Percentiles rank a stretch among this genome's conserved stretches.
phyloP scores from a whole-genome alignment of 345 rosid genomes.

The Geranium brycei region DNA sequence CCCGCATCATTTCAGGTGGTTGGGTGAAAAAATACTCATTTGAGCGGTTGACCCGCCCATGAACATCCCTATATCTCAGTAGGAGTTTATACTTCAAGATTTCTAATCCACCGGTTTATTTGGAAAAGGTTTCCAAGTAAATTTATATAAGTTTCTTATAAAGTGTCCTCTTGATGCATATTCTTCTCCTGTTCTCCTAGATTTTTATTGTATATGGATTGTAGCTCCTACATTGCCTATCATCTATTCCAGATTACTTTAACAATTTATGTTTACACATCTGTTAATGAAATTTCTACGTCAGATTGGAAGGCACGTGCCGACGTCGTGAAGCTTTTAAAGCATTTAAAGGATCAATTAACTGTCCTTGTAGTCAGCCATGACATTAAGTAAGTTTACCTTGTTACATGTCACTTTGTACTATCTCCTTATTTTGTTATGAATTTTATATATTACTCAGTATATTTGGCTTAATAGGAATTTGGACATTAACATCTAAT shows the following conservation, averaged over 20 bases:
- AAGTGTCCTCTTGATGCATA: too few species aligned
- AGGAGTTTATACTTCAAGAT: background rate
- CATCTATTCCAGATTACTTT: constrained; percentile 1
- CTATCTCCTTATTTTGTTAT: background rate
- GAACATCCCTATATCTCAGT: background rate
- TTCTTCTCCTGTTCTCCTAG: too few species aligned
- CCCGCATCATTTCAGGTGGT: too few species aligned
- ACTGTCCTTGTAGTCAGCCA: constrained; percentile 84
- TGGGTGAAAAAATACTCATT: too few species aligned
- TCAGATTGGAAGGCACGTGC: constrained; percentile 93
- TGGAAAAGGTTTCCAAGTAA: background rate
- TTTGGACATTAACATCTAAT: background rate
- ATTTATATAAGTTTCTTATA: too few species aligned
- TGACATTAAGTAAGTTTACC: constrained; percentile 60
- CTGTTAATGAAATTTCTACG: constrained; percentile 6
- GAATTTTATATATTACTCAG: background rate
- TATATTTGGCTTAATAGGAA: background rate
- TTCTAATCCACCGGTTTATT: background rate
- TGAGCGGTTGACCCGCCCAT: too few species aligned
- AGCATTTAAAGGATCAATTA: constrained; percentile 71
- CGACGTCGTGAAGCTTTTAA: constrained; percentile 79
- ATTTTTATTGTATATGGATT: background rate
- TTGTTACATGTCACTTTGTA: background rate
- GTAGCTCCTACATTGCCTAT: constrained; percentile 3
- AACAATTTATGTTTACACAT: background rate